phyloP scores from a whole-genome alignment of 805 yeast species.

The Zygotorulaspora florentina region DNA sequence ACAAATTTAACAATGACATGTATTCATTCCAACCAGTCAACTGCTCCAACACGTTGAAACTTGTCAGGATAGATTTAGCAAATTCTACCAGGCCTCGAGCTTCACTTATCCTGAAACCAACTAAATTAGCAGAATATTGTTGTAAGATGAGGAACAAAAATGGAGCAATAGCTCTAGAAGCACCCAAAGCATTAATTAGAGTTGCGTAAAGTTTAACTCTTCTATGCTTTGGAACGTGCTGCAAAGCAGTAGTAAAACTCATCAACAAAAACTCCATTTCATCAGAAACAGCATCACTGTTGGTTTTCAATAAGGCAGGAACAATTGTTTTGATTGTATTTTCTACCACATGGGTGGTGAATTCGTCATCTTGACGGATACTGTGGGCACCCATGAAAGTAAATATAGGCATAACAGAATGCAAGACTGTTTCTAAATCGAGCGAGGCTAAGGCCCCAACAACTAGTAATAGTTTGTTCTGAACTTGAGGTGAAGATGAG shows the following conservation, averaged over 20 bases:
- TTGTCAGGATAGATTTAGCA: conserved; percentile 60
- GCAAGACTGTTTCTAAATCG: conserved; percentile 87
- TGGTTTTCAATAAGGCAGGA: conserved; percentile 69
- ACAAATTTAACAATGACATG: conserved; percentile 36
- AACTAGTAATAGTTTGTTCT: conserved; percentile 78
- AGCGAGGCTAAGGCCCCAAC: conserved; percentile 83
- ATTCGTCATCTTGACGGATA: conserved; percentile 93
- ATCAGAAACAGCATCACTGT: conserved; percentile 41
- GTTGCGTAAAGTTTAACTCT: conserved; percentile 81
- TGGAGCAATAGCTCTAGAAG: conserved; percentile 60
- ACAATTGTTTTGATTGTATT: conserved; percentile 86
- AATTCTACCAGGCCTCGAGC: conserved; percentile 68
- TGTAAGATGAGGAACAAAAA: conserved; percentile 76
- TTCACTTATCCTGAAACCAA: conserved; percentile 59
- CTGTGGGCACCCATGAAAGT: conserved; percentile 99
- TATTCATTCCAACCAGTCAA: conserved; percentile 50
- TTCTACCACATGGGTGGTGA: conserved; percentile 86
- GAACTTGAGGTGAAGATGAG: conserved; percentile 90
- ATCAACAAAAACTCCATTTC: conserved; percentile 82
- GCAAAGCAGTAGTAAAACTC: conserved; percentile 90
- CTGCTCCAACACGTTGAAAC: conserved; percentile 66
- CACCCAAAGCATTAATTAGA: conserved; percentile 69
- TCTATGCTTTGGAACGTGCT: conserved; percentile 95
- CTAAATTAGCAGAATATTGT: conserved; percentile 56
- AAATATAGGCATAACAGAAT: conserved; percentile 98